Evolutionary conservation across 208 protist species (phyloP).

Genomic region (Wallacemonas collosoma): DNA sequence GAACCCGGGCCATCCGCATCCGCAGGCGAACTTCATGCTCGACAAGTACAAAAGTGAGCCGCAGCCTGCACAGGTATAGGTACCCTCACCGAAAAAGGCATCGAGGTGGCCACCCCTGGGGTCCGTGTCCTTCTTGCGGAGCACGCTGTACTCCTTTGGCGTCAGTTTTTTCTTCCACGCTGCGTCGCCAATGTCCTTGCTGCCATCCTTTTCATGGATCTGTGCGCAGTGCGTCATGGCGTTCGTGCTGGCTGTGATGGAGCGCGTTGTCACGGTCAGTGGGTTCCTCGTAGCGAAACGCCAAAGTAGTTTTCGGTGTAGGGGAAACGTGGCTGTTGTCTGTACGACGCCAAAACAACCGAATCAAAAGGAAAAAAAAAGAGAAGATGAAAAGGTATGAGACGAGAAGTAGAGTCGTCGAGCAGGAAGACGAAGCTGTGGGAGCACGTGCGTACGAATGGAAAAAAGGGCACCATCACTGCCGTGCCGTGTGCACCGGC

Average conservation of each 20-base stretch:
- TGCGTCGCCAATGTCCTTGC: slow-evolving; percentile 67
- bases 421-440: too few relatives aligned
- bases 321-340: neutral
- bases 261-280: neutral
- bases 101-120: slow-evolving; percentile 57
- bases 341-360: neutral
- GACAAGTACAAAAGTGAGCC: slow-evolving; percentile 83
- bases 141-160: slow-evolving; percentile 54
- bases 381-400: neutral
- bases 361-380: slow-evolving; percentile 1
- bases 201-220: slow-evolving; percentile 48
- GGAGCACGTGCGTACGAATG: too few relatives aligned
- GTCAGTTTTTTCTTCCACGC: slow-evolving; percentile 64
- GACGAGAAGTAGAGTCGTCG: too few relatives aligned
- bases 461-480: too few relatives aligned
- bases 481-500: too few relatives aligned
- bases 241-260: neutral
- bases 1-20: slow-evolving; percentile 91
- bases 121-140: slow-evolving; percentile 86
- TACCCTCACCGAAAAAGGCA: slow-evolving; percentile 66
- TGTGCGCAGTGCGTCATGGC: slow-evolving; percentile 67
- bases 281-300: neutral
- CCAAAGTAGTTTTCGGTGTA: neutral
- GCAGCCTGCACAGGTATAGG: slow-evolving; percentile 82
- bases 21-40: slow-evolving; percentile 86